Evolutionary conservation across 306 rosid species (phyloP), one percentile per base, ranked within the genome.

Genomic region (Parietaria judaica): DNA sequence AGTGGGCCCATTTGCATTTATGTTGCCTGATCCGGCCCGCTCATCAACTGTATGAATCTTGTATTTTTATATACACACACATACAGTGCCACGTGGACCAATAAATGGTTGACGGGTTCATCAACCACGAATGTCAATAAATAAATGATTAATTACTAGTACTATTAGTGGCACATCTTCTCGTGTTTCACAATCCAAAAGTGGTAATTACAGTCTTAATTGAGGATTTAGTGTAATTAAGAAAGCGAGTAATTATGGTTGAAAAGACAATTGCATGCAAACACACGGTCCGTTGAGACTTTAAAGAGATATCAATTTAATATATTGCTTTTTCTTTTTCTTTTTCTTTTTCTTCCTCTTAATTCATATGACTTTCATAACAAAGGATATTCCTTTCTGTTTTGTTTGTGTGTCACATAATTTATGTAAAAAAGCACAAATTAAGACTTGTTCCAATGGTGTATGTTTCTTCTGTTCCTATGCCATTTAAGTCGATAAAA

Each of bases 401-500:
- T 17, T 15, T 3, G 23, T 16, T 53, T 5, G 7, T 53, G 31
- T 9, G 9, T 17, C 9, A 14, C 4, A 6, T 17, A n/a, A 50
- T 50, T 51, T 12, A n/a, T 17, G 9, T 23, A 53, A 9, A 34
- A 52, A n/a, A 4, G 16, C 6, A 51, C 8, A 7, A 53, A 17
- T 17, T 17, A 53, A 13, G 1, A 56, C 14, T 31, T 56, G 14
- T 54, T 3, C 37, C 7, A 10, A 36, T 14, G 14, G 14, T 35
- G 11, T 38, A 5, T 41, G 11, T 31, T 45, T 11, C 44, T 50
- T 47, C 31, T 62, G 17, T 14, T 48, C 14, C 14, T n/a, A 36
- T 43, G 38, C 70, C 6, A 49, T 4, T 16, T 60, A 52, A 62
- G 71, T 58, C 71, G 64, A 60, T 0, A 12, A 47, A 45, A 41